These are phyloP conservation scores for Mollisiaceae sp. DNA, from an alignment of 2,329 filamentous ascomycete genomes.

Conservation along the genomic window DNA sequence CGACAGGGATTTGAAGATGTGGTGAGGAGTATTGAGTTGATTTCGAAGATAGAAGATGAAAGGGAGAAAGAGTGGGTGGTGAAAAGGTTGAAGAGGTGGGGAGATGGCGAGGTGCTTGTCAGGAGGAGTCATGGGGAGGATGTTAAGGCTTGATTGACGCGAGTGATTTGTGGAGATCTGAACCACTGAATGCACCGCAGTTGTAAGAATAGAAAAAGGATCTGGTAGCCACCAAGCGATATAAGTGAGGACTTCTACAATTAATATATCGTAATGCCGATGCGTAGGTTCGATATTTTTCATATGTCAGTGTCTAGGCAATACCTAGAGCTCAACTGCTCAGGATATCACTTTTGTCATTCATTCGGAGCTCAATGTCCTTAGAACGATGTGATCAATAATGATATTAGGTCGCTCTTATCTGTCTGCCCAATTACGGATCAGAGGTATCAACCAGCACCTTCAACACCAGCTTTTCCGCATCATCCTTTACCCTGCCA, in stretches of 20 bases:
- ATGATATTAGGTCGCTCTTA: not conserved
- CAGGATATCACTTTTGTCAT: too few relatives aligned
- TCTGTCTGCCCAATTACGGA: slow-evolving; percentile 3
- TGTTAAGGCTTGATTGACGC: not conserved
- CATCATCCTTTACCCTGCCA: slow-evolving; percentile 57
- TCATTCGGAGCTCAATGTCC: too few relatives aligned
- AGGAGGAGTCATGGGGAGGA: not conserved
- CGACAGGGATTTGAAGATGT: slow-evolving; percentile 21
- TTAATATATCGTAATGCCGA: too few relatives aligned
- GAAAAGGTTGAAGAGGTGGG: not conserved
- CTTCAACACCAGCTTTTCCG: slow-evolving; percentile 42
- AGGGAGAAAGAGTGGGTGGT: not conserved
- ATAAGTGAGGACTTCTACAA: too few relatives aligned
- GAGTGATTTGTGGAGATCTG: too few relatives aligned
- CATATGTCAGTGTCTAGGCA: too few relatives aligned
- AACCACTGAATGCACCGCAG: not conserved
- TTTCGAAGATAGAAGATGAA: not conserved
- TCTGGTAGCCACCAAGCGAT: not conserved
- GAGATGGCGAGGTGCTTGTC: not conserved
- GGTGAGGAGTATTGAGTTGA: slow-evolving; percentile 13
- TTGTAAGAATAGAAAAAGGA: not conserved
- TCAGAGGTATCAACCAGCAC: slow-evolving; percentile 40
- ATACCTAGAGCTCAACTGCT: too few relatives aligned
- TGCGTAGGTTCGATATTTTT: too few relatives aligned
- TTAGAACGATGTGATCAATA: not conserved